A percentile compares a stretch with the other conserved stretches of the same genome.
These are phyloP conservation scores for Coccomyxa subellipsoidea DNA, from an alignment of 163 green algal species.

Conservation along the genomic window DNA sequence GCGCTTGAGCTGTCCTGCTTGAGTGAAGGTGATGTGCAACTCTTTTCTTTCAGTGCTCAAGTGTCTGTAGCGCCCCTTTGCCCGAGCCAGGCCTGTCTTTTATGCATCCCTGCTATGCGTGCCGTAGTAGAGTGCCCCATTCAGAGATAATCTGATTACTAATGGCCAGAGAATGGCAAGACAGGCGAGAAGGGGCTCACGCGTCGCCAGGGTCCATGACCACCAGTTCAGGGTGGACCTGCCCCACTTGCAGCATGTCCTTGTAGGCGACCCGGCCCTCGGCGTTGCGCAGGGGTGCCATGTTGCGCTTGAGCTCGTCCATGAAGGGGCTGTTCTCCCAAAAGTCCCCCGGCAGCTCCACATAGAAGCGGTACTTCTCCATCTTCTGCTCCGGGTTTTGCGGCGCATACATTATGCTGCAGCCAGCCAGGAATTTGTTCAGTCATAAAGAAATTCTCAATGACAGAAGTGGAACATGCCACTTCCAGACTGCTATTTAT, in stretches of 20 bases:
- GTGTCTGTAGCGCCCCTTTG: too few species aligned
- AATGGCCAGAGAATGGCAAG: not conserved
- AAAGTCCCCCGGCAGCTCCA: slow-evolving; percentile 70
- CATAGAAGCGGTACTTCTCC: slow-evolving; percentile 76
- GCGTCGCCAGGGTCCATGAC: slow-evolving; percentile 56
- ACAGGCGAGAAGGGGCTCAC: slow-evolving; percentile 26
- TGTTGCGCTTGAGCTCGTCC: slow-evolving; percentile 29
- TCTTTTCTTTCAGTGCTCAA: too few species aligned
- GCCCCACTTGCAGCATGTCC: slow-evolving; percentile 44
- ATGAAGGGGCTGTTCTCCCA: slow-evolving; percentile 66
- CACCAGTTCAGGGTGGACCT: slow-evolving; percentile 58
- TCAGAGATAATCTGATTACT: too few species aligned
- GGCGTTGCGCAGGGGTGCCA: slow-evolving; percentile 2
- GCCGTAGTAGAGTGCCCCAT: too few species aligned
- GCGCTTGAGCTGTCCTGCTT: too few species aligned
- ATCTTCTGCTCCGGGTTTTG: slow-evolving; percentile 60
- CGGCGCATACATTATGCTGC: slow-evolving; percentile 17
- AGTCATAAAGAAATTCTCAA: too few species aligned
- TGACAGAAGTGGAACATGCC: too few species aligned
- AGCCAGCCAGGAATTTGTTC: not conserved
- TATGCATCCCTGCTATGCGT: too few species aligned
- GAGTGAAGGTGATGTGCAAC: too few species aligned
- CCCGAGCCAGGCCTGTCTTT: too few species aligned
- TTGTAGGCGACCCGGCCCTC: slow-evolving; percentile 44
- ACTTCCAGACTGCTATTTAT: too few species aligned